Percentiles rank a stretch among this genome's conserved stretches.
phyloP scores from a whole-genome alignment of 441 rosid genomes.

The Populus hybrid region DNA sequence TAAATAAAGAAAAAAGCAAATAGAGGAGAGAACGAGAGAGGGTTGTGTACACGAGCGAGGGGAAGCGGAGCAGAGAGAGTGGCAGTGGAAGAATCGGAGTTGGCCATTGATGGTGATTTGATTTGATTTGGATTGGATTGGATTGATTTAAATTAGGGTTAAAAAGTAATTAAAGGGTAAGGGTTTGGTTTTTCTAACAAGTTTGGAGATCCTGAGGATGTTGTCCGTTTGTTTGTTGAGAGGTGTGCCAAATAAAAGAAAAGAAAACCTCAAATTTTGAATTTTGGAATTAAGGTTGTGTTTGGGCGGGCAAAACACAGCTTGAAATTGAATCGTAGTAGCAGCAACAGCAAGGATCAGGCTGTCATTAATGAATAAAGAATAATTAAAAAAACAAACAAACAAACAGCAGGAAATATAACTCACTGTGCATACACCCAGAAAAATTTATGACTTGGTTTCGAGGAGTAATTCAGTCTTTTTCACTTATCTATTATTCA shows the following conservation, averaged over 20 bases:
- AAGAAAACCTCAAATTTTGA: constrained; percentile 16
- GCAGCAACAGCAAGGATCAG: background rate
- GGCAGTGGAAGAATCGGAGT: constrained; percentile 41
- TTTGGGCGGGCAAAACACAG: constrained; percentile 31
- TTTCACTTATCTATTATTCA: no score
- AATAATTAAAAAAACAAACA: no score
- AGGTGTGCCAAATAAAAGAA: background rate
- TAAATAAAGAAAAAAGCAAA: constrained; percentile 5
- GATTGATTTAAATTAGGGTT: background rate
- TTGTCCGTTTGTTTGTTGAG: background rate
- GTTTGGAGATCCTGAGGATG: background rate
- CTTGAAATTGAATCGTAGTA: background rate
- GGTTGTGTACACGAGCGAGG: constrained; percentile 36
- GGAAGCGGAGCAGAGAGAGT: constrained; percentile 45
- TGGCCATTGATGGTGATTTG: constrained; percentile 35
- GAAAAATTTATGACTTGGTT: no score
- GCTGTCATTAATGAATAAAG: no score
- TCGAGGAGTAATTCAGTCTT: no score
- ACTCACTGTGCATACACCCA: no score
- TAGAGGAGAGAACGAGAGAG: background rate
- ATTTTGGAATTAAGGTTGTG: constrained; percentile 21
- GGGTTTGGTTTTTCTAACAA: background rate
- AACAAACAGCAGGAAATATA: no score
- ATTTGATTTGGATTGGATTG: no score
- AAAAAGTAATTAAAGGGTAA: background rate